Conservation (phyloP, 495 filamentous ascomycete genomes). For the Penicillium canariense region DNA sequence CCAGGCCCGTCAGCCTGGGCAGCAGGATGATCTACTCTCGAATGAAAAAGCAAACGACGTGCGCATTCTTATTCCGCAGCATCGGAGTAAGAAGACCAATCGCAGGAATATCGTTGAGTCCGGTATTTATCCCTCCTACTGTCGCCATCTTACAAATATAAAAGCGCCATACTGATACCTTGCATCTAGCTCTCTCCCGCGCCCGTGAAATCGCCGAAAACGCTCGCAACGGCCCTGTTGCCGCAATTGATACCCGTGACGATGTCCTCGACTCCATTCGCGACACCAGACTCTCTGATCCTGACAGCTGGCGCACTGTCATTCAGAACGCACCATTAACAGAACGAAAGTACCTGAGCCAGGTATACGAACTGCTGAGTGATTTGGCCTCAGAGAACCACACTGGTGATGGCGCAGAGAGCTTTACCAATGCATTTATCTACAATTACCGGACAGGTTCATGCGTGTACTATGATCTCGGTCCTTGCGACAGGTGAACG, state of each 20-base stretch:
- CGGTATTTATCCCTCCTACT: conserved; percentile 36
- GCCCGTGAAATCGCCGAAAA: conserved; percentile 61
- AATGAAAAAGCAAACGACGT: conserved; percentile 67
- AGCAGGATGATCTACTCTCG: conserved; percentile 35
- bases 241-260: conserved; percentile 86
- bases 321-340: conserved; percentile 73
- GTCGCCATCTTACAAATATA: background rate
- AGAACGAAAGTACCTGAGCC: conserved; percentile 82
- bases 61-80: conserved; percentile 74
- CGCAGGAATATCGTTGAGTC: conserved; percentile 81
- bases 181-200: conserved; percentile 53
- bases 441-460: conserved; percentile 77
- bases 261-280: conserved; percentile 77
- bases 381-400: conserved; percentile 55
- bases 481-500: conserved; percentile 32
- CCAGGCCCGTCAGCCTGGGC: conserved; percentile 46
- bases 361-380: conserved; percentile 75
- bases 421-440: conserved; percentile 66
- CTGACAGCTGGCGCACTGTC: conserved; percentile 81
- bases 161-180: conserved; percentile 15
- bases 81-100: conserved; percentile 87
- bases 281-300: conserved; percentile 70
- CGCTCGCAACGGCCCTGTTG: conserved; percentile 72
- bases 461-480: conserved; percentile 74
- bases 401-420: conserved; percentile 42